phyloP scores from a whole-genome alignment of 345 rosid genomes.

The Lepidium aucheri region DNA sequence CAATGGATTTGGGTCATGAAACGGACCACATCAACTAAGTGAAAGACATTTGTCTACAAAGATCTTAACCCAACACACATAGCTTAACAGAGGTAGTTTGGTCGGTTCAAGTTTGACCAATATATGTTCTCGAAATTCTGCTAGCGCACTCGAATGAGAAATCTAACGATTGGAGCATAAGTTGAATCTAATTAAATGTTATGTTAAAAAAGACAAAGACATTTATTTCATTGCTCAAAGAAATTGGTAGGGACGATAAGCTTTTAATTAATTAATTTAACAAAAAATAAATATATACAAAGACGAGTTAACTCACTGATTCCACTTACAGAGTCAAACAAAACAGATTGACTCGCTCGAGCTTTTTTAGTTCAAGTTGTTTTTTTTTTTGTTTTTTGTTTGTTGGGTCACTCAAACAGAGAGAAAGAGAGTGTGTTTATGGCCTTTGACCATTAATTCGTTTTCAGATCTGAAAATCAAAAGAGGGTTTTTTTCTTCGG shows the following conservation, averaged over 20 bases:
- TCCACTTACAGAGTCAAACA: constrained; percentile 4
- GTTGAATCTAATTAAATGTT: no score
- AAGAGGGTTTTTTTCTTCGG: neutral
- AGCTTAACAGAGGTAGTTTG: no score
- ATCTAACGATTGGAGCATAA: no score
- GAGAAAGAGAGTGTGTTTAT: neutral
- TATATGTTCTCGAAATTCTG: no score
- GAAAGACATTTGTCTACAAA: no score
- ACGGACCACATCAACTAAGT: no score
- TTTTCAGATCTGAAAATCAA: constrained; percentile 21
- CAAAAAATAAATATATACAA: neutral
- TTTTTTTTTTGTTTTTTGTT: neutral
- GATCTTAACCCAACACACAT: no score
- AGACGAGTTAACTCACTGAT: constrained; percentile 21
- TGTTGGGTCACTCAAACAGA: constrained; percentile 4
- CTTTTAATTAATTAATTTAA: neutral
- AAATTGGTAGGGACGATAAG: constrained; percentile 6
- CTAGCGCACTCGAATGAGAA: no score
- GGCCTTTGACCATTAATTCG: neutral
- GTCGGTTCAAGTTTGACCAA: no score
- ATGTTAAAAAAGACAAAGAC: neutral
- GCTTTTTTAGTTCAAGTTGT: constrained; percentile 8
- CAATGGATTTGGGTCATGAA: no score
- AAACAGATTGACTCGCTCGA: constrained; percentile 14
- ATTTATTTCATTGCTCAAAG: neutral